Percentiles rank a stretch among this genome's conserved stretches.
phyloP scores from a whole-genome alignment of 2,329 filamentous ascomycete genomes.

The Ophiostoma triangulosporum region DNA sequence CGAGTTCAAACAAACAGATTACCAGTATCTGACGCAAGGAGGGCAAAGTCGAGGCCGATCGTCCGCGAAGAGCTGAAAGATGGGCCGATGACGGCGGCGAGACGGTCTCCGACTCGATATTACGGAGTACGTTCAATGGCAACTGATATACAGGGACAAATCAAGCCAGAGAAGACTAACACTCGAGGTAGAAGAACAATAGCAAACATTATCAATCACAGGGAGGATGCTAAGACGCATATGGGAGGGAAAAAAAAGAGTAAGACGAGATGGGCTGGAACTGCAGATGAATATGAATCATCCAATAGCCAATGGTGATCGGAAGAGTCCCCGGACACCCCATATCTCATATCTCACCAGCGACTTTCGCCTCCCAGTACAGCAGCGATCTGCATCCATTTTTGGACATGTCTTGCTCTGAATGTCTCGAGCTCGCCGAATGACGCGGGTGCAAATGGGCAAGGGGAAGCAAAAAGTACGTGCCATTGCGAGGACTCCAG shows the following conservation, averaged over 20 bases:
- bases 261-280: background rate
- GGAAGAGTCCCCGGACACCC: background rate
- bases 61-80: background rate
- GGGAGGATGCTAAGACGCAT: background rate
- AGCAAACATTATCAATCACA: too few species aligned
- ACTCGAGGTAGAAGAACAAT: background rate
- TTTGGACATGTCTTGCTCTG: background rate
- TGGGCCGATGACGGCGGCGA: background rate
- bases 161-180: background rate
- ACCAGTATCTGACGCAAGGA: background rate
- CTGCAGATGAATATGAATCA: background rate
- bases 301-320: background rate
- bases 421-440: background rate
- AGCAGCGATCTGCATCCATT: background rate
- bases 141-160: background rate
- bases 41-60: background rate
- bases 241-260: background rate
- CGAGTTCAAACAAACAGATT: background rate
- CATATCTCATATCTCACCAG: background rate
- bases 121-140: background rate
- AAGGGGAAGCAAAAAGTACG: background rate
- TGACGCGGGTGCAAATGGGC: background rate
- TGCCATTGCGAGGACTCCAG: background rate
- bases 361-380: background rate
- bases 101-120: background rate